Base-by-base conservation (phyloP, 352 stramenopile species). In the Globisporangium barbulae region DNA sequence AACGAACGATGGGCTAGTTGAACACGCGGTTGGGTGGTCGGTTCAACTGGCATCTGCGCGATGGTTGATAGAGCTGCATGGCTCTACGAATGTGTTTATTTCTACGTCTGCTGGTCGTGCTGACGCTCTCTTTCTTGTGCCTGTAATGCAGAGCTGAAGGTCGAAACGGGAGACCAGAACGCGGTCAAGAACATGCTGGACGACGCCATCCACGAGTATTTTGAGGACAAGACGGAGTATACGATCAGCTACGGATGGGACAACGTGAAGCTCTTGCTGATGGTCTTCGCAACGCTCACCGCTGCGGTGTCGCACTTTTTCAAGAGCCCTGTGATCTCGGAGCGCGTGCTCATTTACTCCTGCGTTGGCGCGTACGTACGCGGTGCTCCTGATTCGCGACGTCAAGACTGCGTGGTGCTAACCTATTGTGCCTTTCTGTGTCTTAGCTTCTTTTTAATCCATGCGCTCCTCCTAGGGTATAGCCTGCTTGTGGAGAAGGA, bases 161-260 rank as follows among this genome's bases (percentile, higher is more conserved):
- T 94, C 45, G 85, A 96, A 68, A 89, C 81, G 41, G 85, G 83
- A 9, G 87, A 96, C 72, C 85, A 94, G 62, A 90, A 91, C 47
- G 87, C 85, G 17, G 85, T 96, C 35, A 93, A 93, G 70, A 94
- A 94, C 64, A 75, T 96, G 42, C 70, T 96, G 58, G 87, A 96
- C 66, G 87, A 96, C 63, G 81, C 78, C 19, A 78, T 96, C 54
- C 64, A 78, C 56, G 87, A 93, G 69, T 81, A 85, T 60, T 90
- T 92, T 58, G 65, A 91, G 61, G 72, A 74, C 22, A 86, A 81
- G 53, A 53, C 75, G 31, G 67, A 81, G 4, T 90, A 80, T 49
- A 65, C 72, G 50, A 71, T 92, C 31, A 77, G 91, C 53, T 93
- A 94, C 60, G 82, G 75, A 33, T 89, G 81, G 77, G 85, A 96